phyloP scores from a whole-genome alignment of 257 asterid species.

The Penstemon barbatus region DNA sequence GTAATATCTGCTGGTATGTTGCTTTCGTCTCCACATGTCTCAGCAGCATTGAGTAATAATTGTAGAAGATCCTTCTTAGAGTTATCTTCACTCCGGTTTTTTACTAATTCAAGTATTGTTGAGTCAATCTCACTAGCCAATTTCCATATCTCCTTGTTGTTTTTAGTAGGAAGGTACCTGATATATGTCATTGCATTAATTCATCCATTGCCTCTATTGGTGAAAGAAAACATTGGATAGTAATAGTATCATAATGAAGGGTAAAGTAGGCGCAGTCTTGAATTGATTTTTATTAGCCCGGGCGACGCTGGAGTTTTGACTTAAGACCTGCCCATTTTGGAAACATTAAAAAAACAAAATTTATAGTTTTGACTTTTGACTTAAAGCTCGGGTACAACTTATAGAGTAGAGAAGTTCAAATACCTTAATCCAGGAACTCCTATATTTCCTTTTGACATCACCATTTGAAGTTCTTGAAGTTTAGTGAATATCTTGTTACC shows the following conservation, averaged over 20 bases:
- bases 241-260: too few relatives aligned
- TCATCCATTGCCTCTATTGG: neutral
- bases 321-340: too few relatives aligned
- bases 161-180: conserved; percentile 69
- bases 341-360: too few relatives aligned
- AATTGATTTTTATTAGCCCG: too few relatives aligned
- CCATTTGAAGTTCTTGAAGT: conserved; percentile 52
- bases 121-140: conserved; percentile 56
- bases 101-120: conserved; percentile 51
- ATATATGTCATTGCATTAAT: conserved; percentile 23
- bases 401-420: neutral
- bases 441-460: conserved; percentile 54
- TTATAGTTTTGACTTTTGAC: too few relatives aligned
- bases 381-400: neutral
- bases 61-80: conserved; percentile 57
- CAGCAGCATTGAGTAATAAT: conserved; percentile 58
- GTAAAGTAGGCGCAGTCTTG: too few relatives aligned
- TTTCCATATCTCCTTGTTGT: conserved; percentile 57
- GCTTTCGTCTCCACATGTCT: conserved; percentile 37
- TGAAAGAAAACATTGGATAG: neutral
- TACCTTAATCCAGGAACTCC: conserved; percentile 82
- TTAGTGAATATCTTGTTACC: conserved; percentile 59
- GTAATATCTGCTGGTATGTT: conserved; percentile 40
- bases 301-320: too few relatives aligned
- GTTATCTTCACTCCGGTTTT: conserved; percentile 31